Evolutionary conservation across 345 rosid genomes (phyloP), one percentile per base, ranked within the genome.

Genomic region (Pseudoturritis turrita): DNA sequence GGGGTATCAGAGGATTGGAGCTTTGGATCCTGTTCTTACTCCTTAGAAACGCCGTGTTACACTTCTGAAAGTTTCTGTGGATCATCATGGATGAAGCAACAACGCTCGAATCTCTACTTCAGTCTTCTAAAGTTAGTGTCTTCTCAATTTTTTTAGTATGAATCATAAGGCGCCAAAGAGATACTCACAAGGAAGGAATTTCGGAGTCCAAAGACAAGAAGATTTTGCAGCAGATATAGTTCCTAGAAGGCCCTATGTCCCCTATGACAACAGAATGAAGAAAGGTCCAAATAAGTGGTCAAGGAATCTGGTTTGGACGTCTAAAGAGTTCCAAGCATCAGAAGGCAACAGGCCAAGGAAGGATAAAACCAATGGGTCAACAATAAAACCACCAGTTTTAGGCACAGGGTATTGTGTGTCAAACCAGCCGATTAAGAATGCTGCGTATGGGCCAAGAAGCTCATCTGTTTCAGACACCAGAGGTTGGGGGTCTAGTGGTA

Each of bases 231-330:
- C 43, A 5, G 62, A 71, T 58, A 50, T 71, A 43, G 69, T 57
- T 71, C 1, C 67, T 10, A 77, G 69, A 51, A 71, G 73, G 51
- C 44, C 68, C 5, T 39, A 33, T 64, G 73, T 0, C 4, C 46
- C 65, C 22, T 54, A 62, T 70, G 59, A 29, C 3, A 67, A 14
- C n/a, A 12, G 61, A 13, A 15, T 22, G 45, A 72, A 55, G 36
- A 79, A 51, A 22, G 62, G 45, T 55, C 50, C 60, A 1, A 17
- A 35, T 29, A 65, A 43, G 41, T 11, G 31, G 14, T 62, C 82
- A 6, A 59, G 64, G 60, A 79, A 74, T 79, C 23, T 76, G 47
- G 76, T 79, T 70, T 74, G 79, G 72, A 70, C 78, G 1, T 21
- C 25, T n/a, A 57, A 67, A 19, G 58, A 60, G 10, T 70, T 12